Percentiles rank a stretch among this genome's conserved stretches.
These are phyloP conservation scores for Fusarium zealandicum DNA, from an alignment of 2,329 filamentous ascomycete genomes.

Conservation along the genomic window DNA sequence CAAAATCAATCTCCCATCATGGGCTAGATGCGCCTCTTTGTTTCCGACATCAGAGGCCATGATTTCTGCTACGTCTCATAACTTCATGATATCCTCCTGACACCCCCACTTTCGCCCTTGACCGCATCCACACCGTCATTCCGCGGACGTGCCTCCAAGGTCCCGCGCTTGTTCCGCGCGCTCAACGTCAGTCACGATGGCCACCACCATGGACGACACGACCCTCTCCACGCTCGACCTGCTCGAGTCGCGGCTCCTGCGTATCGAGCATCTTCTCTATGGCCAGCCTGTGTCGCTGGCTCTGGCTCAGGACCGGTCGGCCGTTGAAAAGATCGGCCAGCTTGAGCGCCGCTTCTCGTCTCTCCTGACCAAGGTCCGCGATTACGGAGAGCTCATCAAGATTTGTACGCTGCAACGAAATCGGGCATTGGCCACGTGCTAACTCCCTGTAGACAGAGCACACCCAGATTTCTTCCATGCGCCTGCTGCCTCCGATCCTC, in stretches of 20 bases:
- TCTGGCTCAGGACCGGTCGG: slow-evolving; percentile 49
- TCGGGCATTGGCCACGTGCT: background rate
- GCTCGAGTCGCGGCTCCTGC: slow-evolving; percentile 64
- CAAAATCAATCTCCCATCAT: background rate
- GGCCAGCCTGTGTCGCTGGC: slow-evolving; percentile 51
- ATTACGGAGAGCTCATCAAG: slow-evolving; percentile 66
- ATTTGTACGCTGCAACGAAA: slow-evolving; percentile 58
- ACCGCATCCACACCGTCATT: slow-evolving; percentile 29
- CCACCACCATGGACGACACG: slow-evolving; percentile 57
- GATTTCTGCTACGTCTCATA: slow-evolving; percentile 30
- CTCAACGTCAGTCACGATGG: slow-evolving; percentile 41
- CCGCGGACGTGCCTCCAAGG: slow-evolving; percentile 18
- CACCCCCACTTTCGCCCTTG: slow-evolving; percentile 35
- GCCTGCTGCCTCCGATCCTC: slow-evolving; percentile 54
- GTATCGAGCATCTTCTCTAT: slow-evolving; percentile 66
- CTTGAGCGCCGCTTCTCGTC: slow-evolving; percentile 62
- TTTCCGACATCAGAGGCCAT: slow-evolving; percentile 18
- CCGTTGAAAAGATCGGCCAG: slow-evolving; percentile 54
- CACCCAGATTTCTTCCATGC: slow-evolving; percentile 64
- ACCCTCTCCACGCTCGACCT: slow-evolving; percentile 63
- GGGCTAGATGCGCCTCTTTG: slow-evolving; percentile 4
- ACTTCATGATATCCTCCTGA: slow-evolving; percentile 39
- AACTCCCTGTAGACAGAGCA: slow-evolving; percentile 53
- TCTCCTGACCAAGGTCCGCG: slow-evolving; percentile 59
- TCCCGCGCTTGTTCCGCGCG: slow-evolving; percentile 24